These are phyloP conservation scores for Coemansia aciculifera DNA, from an alignment of 192 early-diverging fungal species.

Conservation along the genomic window DNA sequence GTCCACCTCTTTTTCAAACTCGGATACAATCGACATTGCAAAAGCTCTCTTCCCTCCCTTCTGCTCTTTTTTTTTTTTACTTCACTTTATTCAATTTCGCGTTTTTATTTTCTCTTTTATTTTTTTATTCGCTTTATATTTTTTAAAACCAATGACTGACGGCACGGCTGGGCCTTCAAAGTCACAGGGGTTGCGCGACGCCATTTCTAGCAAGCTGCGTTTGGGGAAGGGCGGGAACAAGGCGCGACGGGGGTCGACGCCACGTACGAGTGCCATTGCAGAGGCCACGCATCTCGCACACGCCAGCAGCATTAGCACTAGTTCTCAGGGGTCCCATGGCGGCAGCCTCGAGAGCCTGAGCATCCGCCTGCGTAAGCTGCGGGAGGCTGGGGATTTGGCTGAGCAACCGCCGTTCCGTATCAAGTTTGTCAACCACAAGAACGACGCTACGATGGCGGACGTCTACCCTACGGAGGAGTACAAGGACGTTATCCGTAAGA, in stretches of 20 bases:
- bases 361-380: conserved; percentile 26
- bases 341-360: conserved; percentile 24
- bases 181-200: conserved; percentile 4
- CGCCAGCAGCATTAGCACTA: conserved; percentile 1
- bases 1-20: background rate
- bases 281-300: conserved; percentile 13
- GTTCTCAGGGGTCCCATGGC: conserved; percentile 7
- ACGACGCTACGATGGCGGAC: conserved; percentile 45
- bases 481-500: conserved; percentile 32
- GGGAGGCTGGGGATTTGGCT: conserved; percentile 2
- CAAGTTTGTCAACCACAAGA: conserved; percentile 45
- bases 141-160: background rate
- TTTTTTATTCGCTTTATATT: conserved; percentile 8
- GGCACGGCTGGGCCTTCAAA: background rate
- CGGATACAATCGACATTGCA: background rate
- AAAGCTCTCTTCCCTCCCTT: background rate
- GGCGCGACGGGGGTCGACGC: conserved; percentile 32
- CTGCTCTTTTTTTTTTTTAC: background rate
- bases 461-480: conserved; percentile 40
- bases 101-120: conserved; percentile 16
- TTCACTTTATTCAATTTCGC: conserved; percentile 11
- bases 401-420: conserved; percentile 32
- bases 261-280: conserved; percentile 26
- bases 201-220: conserved; percentile 12
- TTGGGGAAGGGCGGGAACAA: conserved; percentile 41